A percentile compares a stretch with the other conserved stretches of the same genome.
Evolutionary conservation across 768 basidiomycete genomes (phyloP).

Genomic region (Leccinum subtestaceum): DNA sequence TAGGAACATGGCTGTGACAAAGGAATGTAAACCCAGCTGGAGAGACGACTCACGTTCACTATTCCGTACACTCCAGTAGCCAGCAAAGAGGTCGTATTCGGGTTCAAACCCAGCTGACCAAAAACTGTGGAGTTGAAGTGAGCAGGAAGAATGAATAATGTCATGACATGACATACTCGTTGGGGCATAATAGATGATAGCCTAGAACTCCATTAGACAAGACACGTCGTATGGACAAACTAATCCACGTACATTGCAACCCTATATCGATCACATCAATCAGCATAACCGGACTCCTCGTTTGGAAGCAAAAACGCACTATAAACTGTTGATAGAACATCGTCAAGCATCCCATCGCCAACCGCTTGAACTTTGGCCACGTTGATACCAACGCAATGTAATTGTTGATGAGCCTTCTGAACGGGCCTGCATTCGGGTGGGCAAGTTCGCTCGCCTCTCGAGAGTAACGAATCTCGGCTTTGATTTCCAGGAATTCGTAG

Average conservation of each 20-base stretch:
- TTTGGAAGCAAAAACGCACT: constrained; percentile 13
- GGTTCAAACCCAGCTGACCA: constrained; percentile 38
- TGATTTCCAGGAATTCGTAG: constrained; percentile 40
- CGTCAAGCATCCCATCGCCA: constrained; percentile 29
- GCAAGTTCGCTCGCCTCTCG: constrained; percentile 20
- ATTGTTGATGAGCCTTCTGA: constrained; percentile 21
- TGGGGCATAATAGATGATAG: constrained; percentile 29
- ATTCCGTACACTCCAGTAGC: constrained; percentile 43
- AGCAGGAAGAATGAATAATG: constrained; percentile 3
- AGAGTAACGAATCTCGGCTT: constrained; percentile 33
- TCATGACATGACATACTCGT: constrained; percentile 16
- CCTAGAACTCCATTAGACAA: constrained; percentile 16
- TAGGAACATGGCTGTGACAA: constrained; percentile 12
- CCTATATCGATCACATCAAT: constrained; percentile 15
- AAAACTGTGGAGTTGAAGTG: constrained; percentile 34
- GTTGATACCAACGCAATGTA: constrained; percentile 25
- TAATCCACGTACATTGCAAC: constrained; percentile 22
- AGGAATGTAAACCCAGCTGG: not conserved
- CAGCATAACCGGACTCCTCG: not conserved
- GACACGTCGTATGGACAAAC: not conserved
- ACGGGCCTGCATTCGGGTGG: constrained; percentile 22
- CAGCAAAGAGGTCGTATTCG: constrained; percentile 39
- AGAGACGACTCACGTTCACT: constrained; percentile 23
- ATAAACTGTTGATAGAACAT: constrained; percentile 36
- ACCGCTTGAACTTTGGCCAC: constrained; percentile 33